These are phyloP conservation scores for Gastrolobium villosum DNA, from an alignment of 306 rosid genomes.

Conservation along the genomic window DNA sequence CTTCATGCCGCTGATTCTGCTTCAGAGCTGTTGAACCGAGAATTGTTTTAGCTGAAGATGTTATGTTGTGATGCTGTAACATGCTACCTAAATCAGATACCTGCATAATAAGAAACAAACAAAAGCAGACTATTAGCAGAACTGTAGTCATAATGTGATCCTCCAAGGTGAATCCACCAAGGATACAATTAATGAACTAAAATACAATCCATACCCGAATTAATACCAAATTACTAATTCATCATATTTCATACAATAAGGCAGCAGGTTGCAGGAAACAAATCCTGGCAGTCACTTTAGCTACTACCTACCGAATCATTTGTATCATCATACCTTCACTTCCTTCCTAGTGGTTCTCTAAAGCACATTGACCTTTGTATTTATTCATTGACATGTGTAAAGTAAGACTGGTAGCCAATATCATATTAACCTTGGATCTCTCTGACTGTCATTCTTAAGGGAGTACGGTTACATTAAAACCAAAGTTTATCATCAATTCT, in stretches of 20 bases:
- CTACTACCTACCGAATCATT: not conserved
- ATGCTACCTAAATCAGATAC: conserved; percentile 50
- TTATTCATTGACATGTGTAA: conserved; percentile 18
- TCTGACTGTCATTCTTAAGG: conserved; percentile 18
- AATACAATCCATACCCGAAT: conserved; percentile 14
- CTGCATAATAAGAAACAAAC: conserved; percentile 50
- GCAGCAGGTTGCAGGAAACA: conserved; percentile 22
- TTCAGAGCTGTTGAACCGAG: conserved; percentile 51
- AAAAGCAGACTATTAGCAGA: conserved; percentile 38
- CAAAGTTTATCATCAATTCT: not conserved
- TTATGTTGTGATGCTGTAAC: conserved; percentile 51
- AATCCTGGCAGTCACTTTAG: conserved; percentile 25
- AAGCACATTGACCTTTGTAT: conserved; percentile 17
- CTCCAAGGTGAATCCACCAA: conserved; percentile 21
- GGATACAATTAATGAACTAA: conserved; percentile 35
- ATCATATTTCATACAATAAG: conserved; percentile 28
- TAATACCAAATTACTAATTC: conserved; percentile 17
- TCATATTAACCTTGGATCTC: conserved; percentile 13
- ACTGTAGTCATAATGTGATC: not conserved
- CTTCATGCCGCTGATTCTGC: conserved; percentile 66
- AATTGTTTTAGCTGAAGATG: conserved; percentile 53
- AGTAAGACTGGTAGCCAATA: not conserved
- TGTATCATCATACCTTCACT: conserved; percentile 18
- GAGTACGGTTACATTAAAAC: conserved; percentile 17
- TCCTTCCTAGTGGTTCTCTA: conserved; percentile 31